Base-by-base conservation (phyloP, 208 protist genomes). In the Trypanosoma melophagium region DNA sequence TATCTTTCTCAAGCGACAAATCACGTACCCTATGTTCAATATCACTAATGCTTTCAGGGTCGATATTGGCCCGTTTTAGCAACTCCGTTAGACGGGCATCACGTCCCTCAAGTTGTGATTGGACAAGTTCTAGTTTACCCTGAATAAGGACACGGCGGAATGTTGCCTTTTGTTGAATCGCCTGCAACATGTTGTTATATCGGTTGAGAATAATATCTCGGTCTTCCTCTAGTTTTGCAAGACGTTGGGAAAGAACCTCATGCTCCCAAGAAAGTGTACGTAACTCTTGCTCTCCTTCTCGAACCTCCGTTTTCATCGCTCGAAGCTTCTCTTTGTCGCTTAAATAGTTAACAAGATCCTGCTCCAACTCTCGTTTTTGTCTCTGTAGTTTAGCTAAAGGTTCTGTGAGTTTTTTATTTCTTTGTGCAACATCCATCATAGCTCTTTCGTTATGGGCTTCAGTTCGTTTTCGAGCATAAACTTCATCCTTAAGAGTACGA, bases 401-500 rank as follows among this genome's bases (percentile, higher is more conserved):
- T 80, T 98, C 96, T 35, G 89, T 98, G 51, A 99, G 87, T 60
- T 94, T 90, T 74, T 96, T 97, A 79, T 99, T 99, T 50, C 97
- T 90, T 76, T 98, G 86, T 16, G 95, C 93, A 7, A 99, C 97
- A 74, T 99, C 97, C 80, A 96, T 94, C 97, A 99, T 99, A 38
- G 97, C 89, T 69, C 98, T 97, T 74, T 99, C 97, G 69, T 98
- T 98, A 57, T 97, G 84, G 9, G 96, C 85, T 74, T 98, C 96
- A 1, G 94, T 96, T 44, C 96, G 89, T 73, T 98, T 97, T 73
- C 97, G 87, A 16, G 96, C 87, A 73, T 96, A 96, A 47, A 98
- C 90, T 71, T 98, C 89, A 62, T 97, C 96, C 81, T 99, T 99
- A 22, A 99, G 83, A 14, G 93, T 97, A 17, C 97, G 96, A 71